Conservation (phyloP, 352 stramenopile species). For the Phytophthora ramorum region DNA sequence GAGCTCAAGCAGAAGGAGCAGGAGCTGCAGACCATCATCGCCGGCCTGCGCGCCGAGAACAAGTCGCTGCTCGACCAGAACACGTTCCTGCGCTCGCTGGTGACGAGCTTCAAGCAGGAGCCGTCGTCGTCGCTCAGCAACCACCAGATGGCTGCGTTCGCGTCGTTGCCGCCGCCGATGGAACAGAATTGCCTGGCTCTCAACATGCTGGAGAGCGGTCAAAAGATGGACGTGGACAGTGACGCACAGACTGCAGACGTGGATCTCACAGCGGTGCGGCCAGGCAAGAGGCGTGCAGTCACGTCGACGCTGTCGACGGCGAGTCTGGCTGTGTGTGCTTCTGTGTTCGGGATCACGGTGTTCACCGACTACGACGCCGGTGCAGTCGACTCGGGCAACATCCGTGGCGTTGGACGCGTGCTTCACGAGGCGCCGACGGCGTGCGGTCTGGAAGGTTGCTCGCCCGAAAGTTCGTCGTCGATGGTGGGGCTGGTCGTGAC, state of each 20-base stretch:
- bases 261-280: slow-evolving; percentile 24
- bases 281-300: slow-evolving; percentile 47
- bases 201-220: slow-evolving; percentile 36
- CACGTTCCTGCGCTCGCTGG: slow-evolving; percentile 76
- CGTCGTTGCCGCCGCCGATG: slow-evolving; percentile 42
- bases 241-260: slow-evolving; percentile 27
- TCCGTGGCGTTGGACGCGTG: slow-evolving; percentile 64
- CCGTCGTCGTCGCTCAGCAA: slow-evolving; percentile 12
- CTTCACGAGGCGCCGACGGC: slow-evolving; percentile 65
- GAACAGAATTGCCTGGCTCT: slow-evolving; percentile 28
- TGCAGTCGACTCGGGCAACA: slow-evolving; percentile 40
- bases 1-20: slow-evolving; percentile 74
- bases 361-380: slow-evolving; percentile 63
- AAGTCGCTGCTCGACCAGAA: slow-evolving; percentile 85
- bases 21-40: slow-evolving; percentile 72
- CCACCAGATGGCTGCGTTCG: slow-evolving; percentile 20
- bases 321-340: slow-evolving; percentile 73
- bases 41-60: slow-evolving; percentile 75
- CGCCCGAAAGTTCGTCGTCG: slow-evolving; percentile 29
- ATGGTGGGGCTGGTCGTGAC: slow-evolving; percentile 43
- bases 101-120: slow-evolving; percentile 57
- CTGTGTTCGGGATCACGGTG: slow-evolving; percentile 82
- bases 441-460: slow-evolving; percentile 40
- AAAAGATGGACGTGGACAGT: slow-evolving; percentile 32
- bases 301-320: slow-evolving; percentile 57